Evolutionary conservation across 139 green algal genomes (phyloP).

Genomic region (Chlorella sorokiniana): DNA sequence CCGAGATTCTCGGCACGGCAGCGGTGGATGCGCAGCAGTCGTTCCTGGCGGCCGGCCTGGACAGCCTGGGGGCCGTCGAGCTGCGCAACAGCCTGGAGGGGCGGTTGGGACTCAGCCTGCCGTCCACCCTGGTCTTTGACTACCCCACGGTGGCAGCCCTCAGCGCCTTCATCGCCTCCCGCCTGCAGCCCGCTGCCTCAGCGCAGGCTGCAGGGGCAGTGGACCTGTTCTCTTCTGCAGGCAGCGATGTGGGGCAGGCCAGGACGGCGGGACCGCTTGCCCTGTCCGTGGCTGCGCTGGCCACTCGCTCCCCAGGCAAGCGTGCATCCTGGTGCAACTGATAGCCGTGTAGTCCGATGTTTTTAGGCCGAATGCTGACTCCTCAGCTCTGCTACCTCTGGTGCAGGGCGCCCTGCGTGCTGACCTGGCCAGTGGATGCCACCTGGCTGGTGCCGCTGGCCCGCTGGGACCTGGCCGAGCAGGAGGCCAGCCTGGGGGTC

Average conservation of each 20-base stretch:
- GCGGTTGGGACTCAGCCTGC: conserved; percentile 33
- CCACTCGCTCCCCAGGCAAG: conserved; percentile 34
- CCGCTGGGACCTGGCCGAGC: conserved; percentile 39
- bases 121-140: conserved; percentile 59
- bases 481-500: conserved; percentile 28
- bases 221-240: neutral
- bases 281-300: conserved; percentile 7
- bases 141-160: conserved; percentile 57
- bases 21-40: conserved; percentile 17
- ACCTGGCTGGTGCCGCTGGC: conserved; percentile 37
- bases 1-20: conserved; percentile 41
- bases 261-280: neutral
- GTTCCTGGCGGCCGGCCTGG: conserved; percentile 58
- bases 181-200: neutral
- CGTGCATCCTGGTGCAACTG: neutral
- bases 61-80: conserved; percentile 61
- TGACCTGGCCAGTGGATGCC: conserved; percentile 37
- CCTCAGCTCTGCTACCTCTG: neutral
- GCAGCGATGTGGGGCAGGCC: neutral
- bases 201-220: neutral
- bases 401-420: conserved; percentile 15
- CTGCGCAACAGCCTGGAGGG: conserved; percentile 52
- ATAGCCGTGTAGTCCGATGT: neutral
- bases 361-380: no score
- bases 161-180: conserved; percentile 37